Conservation (phyloP, 352 stramenopile species). For the Phytophthora pluvialis region DNA sequence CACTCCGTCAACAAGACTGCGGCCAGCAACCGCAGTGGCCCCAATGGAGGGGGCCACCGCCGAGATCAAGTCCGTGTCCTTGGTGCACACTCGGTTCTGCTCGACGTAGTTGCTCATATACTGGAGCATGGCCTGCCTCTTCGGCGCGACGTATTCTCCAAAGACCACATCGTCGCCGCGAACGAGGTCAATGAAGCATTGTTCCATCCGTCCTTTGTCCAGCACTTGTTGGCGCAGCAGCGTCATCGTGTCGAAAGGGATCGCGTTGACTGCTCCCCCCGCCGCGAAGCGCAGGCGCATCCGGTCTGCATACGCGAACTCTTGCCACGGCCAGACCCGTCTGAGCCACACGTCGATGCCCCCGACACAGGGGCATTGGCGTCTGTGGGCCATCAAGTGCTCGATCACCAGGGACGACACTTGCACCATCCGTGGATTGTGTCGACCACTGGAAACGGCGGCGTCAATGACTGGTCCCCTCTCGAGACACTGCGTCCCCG, state of each 20-base stretch:
- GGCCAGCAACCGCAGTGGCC: neutral
- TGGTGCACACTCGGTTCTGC: neutral
- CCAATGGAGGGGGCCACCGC: neutral
- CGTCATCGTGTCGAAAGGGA: neutral
- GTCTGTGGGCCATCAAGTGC: neutral
- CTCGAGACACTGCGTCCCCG: neutral
- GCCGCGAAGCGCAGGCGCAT: neutral
- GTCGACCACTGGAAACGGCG: neutral
- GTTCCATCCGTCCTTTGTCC: neutral
- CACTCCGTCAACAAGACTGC: neutral
- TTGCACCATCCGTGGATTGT: too few species aligned
- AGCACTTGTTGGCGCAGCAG: neutral
- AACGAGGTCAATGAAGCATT: neutral
- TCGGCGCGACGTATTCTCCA: neutral
- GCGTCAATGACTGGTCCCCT: neutral
- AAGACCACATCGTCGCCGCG: neutral
- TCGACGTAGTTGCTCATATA: constrained; percentile 1
- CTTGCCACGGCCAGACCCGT: neutral
- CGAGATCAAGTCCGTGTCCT: neutral
- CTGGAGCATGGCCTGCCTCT: neutral
- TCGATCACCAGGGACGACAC: neutral
- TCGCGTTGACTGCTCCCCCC: neutral
- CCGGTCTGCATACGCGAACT: neutral
- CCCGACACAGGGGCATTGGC: neutral
- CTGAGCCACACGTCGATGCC: neutral